Evolutionary conservation across 768 basidiomycete species (phyloP).

Genomic region (Russula virescens): DNA sequence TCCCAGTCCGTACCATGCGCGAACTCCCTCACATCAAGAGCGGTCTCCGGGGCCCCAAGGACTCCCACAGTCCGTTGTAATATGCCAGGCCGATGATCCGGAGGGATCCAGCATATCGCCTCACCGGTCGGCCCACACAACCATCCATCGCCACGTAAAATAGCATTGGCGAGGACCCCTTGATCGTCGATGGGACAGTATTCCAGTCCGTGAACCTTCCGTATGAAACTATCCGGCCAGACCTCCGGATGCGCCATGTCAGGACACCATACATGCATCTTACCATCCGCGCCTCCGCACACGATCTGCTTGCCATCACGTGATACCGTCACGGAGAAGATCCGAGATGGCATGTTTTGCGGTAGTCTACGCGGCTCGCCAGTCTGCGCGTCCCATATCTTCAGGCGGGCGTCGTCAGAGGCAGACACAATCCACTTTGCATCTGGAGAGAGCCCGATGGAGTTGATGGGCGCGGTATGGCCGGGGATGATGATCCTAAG

Average conservation of each 20-base stretch:
- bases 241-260: not conserved
- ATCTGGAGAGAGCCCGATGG: not conserved
- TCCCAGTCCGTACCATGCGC: slow-evolving; percentile 16
- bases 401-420: slow-evolving; percentile 10
- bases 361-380: slow-evolving; percentile 14
- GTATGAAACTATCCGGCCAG: slow-evolving; percentile 11
- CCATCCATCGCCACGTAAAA: not conserved
- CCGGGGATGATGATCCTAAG: slow-evolving; percentile 30
- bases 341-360: not conserved
- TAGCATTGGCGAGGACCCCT: slow-evolving; percentile 4
- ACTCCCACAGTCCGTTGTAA: slow-evolving; percentile 10
- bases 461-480: slow-evolving; percentile 9
- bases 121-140: slow-evolving; percentile 5
- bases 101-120: slow-evolving; percentile 12
- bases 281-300: not conserved
- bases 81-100: slow-evolving; percentile 9
- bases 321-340: slow-evolving; percentile 2
- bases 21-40: slow-evolving; percentile 2
- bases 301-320: slow-evolving; percentile 7
- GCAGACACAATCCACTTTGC: slow-evolving; percentile 6
- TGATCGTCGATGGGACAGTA: slow-evolving; percentile 14
- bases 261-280: slow-evolving; percentile 3
- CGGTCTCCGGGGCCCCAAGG: slow-evolving; percentile 8
- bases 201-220: not conserved
- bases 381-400: slow-evolving; percentile 9